phyloP scores from a whole-genome alignment of 176 grass and related monocot genomes.

The Melocanna baccifera region DNA sequence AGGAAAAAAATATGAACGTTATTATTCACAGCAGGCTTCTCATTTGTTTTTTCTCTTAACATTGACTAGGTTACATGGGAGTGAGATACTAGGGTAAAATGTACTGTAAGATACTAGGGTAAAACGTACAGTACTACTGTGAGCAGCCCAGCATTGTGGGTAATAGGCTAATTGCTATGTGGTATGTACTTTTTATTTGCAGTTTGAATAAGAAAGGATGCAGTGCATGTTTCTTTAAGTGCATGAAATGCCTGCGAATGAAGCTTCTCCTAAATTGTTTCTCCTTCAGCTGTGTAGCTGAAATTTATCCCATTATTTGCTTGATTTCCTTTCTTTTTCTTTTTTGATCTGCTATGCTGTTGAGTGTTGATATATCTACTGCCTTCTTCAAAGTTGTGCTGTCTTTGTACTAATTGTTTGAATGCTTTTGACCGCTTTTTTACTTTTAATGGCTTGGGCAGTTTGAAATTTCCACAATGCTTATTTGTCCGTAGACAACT shows the following conservation, averaged over 20 bases:
- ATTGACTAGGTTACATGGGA: neutral
- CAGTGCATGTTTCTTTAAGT: neutral
- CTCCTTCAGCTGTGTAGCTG: neutral
- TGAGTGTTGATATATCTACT: neutral
- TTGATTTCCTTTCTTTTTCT: neutral
- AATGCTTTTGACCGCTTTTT: neutral
- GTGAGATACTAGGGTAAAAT: neutral
- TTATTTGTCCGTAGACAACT: neutral
- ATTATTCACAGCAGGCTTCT: neutral
- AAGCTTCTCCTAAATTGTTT: constrained; percentile 5
- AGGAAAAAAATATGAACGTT: neutral
- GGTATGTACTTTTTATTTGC: neutral
- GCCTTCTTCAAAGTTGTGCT: neutral
- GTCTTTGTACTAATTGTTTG: constrained; percentile 5
- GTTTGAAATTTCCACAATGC: neutral
- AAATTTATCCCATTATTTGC: neutral
- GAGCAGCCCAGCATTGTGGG: neutral
- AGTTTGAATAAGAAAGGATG: neutral
- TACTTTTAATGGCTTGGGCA: neutral
- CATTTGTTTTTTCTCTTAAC: neutral
- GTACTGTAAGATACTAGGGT: neutral
- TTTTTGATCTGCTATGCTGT: neutral
- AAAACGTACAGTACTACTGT: neutral
- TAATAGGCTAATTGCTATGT: neutral
- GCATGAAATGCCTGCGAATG: neutral